A percentile compares a stretch with the other conserved stretches of the same genome.
These are phyloP conservation scores for Aegilops umbellulata DNA, from an alignment of 176 grass and related monocot genomes.

Conservation along the genomic window DNA sequence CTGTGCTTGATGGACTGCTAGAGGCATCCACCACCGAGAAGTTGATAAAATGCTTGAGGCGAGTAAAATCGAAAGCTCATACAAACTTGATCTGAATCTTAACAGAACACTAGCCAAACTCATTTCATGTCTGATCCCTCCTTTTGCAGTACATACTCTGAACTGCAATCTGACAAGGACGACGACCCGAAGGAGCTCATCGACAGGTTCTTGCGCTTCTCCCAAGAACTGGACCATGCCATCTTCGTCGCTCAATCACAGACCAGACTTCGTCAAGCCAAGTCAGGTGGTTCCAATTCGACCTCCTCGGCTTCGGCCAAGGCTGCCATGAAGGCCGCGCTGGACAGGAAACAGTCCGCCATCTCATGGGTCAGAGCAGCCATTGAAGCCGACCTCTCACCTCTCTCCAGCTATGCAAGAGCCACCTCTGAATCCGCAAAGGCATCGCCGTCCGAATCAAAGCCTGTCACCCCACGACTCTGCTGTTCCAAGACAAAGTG, in stretches of 20 bases:
- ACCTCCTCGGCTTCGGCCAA: constrained; percentile 29
- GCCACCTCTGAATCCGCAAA: constrained; percentile 16
- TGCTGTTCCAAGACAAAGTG: constrained; percentile 53
- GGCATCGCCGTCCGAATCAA: constrained; percentile 8
- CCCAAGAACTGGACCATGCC: constrained; percentile 52
- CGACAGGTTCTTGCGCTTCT: constrained; percentile 71
- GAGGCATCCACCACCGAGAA: constrained; percentile 74
- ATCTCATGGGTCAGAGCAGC: constrained; percentile 79
- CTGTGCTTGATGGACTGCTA: constrained; percentile 71
- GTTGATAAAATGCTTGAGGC: constrained; percentile 77
- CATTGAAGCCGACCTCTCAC: constrained; percentile 60
- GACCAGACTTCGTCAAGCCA: constrained; percentile 32
- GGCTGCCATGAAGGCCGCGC: constrained; percentile 42
- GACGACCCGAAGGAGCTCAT: constrained; percentile 65
- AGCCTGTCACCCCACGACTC: constrained; percentile 32
- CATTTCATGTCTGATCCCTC: not conserved
- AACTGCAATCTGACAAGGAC: constrained; percentile 77
- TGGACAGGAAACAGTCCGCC: constrained; percentile 64
- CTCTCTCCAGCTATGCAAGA: constrained; percentile 42
- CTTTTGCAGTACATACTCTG: constrained; percentile 60
- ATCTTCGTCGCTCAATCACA: constrained; percentile 62
- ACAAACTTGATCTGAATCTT: not conserved
- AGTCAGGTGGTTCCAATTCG: constrained; percentile 20
- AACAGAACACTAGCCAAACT: not conserved
- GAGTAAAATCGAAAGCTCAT: not conserved